phyloP scores from a whole-genome alignment of 2,329 filamentous ascomycete genomes.

The Trichoderma breve region DNA sequence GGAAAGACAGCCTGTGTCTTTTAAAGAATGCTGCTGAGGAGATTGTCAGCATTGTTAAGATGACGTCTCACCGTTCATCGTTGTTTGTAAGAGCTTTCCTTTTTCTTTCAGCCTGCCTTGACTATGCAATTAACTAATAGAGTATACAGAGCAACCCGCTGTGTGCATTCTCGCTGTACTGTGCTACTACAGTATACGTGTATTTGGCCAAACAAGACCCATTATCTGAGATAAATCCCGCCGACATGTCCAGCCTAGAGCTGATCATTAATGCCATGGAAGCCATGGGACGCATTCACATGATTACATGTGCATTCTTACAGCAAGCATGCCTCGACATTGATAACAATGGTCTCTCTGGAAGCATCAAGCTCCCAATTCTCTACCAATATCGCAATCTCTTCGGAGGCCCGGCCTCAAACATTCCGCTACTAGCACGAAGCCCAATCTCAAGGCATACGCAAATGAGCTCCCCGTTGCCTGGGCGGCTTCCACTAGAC shows the following conservation, averaged over 20 bases:
- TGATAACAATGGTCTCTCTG: constrained; percentile 48
- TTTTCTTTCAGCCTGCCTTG: neutral
- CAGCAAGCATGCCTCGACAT: constrained; percentile 80
- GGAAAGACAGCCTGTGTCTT: constrained; percentile 67
- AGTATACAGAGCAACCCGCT: constrained; percentile 34
- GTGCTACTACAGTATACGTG: constrained; percentile 79
- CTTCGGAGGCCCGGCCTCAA: constrained; percentile 33
- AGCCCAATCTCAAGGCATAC: constrained; percentile 44
- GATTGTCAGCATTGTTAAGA: constrained; percentile 78
- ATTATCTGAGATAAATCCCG: constrained; percentile 54
- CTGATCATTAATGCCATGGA: constrained; percentile 81
- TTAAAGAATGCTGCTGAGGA: constrained; percentile 80
- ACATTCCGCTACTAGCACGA: constrained; percentile 49
- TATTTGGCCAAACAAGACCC: constrained; percentile 70
- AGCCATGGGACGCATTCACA: constrained; percentile 68
- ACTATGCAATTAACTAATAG: neutral
- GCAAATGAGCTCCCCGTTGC: constrained; percentile 41
- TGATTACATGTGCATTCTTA: constrained; percentile 79
- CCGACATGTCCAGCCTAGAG: constrained; percentile 56
- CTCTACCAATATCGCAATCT: constrained; percentile 35
- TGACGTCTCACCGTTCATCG: constrained; percentile 69
- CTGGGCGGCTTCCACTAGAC: constrained; percentile 42
- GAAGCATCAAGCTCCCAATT: constrained; percentile 36
- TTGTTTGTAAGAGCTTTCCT: constrained; percentile 54
- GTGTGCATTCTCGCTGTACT: constrained; percentile 75